These are phyloP conservation scores for Suhomyces chickasaworum DNA, from an alignment of 1,139 yeast genomes.

Conservation along the genomic window DNA sequence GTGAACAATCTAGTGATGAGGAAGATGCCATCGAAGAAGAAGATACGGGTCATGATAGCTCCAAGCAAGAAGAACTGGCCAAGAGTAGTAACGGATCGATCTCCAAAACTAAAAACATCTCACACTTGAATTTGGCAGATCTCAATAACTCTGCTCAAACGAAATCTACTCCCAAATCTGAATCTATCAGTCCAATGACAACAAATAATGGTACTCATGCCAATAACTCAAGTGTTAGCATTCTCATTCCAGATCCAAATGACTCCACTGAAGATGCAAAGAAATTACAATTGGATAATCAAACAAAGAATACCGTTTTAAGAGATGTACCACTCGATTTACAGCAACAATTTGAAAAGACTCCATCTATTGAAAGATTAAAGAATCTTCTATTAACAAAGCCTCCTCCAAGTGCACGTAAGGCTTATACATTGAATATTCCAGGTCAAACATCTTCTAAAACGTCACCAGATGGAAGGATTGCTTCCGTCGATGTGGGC, in stretches of 20 bases:
- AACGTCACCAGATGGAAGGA: constrained; percentile 79
- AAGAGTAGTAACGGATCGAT: constrained; percentile 14
- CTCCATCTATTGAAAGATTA: constrained; percentile 46
- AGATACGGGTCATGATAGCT: neutral
- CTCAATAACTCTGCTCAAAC: constrained; percentile 18
- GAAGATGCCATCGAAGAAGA: constrained; percentile 8
- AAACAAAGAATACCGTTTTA: constrained; percentile 27
- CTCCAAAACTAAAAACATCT: constrained; percentile 39
- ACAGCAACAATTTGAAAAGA: constrained; percentile 39
- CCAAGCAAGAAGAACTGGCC: constrained; percentile 14
- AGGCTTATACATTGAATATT: constrained; percentile 82
- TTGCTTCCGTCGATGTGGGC: constrained; percentile 71
- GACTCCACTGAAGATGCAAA: constrained; percentile 15
- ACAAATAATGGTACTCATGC: constrained; percentile 6
- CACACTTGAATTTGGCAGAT: constrained; percentile 45
- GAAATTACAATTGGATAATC: constrained; percentile 17
- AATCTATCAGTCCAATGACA: constrained; percentile 20
- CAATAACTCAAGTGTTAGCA: constrained; percentile 7
- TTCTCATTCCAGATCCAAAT: constrained; percentile 13
- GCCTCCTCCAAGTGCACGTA: constrained; percentile 43
- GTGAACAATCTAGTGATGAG: constrained; percentile 35
- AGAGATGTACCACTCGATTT: constrained; percentile 39
- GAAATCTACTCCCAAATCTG: constrained; percentile 7
- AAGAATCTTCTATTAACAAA: constrained; percentile 41
- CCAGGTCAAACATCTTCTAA: constrained; percentile 91